These are phyloP conservation scores for Citrus maxima DNA, from an alignment of 345 rosid genomes.

Conservation along the genomic window DNA sequence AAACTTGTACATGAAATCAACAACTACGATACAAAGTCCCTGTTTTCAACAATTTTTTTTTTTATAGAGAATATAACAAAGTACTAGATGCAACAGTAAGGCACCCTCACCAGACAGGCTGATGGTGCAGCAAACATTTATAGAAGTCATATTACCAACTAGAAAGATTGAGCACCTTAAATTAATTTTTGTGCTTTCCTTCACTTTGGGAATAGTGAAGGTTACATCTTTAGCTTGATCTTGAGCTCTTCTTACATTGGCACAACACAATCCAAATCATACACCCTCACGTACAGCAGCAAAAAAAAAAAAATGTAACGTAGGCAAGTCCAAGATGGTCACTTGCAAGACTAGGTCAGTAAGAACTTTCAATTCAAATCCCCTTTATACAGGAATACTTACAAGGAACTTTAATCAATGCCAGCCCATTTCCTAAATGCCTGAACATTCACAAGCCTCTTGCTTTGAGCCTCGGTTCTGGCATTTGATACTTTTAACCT, in stretches of 20 bases:
- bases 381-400: background rate
- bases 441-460: slow-evolving; percentile 58
- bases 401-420: slow-evolving; percentile 20
- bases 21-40: background rate
- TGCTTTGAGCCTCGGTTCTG: slow-evolving; percentile 59
- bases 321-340: background rate
- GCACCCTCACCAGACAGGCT: background rate
- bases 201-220: background rate
- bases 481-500: slow-evolving; percentile 50
- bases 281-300: background rate
- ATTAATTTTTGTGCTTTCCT: background rate
- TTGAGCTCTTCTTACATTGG: background rate
- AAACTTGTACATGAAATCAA: background rate
- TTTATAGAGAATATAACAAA: background rate
- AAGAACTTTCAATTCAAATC: background rate
- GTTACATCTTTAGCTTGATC: background rate
- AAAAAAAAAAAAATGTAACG: background rate
- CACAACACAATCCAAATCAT: background rate
- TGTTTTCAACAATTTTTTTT: background rate
- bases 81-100: background rate
- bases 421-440: slow-evolving; percentile 64
- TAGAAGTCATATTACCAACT: background rate
- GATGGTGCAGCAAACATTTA: background rate
- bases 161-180: background rate
- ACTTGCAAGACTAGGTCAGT: background rate